Evolutionary conservation across 129 eudicot genomes (phyloP).

Genomic region (Chrysanthemum lavandulifolium): DNA sequence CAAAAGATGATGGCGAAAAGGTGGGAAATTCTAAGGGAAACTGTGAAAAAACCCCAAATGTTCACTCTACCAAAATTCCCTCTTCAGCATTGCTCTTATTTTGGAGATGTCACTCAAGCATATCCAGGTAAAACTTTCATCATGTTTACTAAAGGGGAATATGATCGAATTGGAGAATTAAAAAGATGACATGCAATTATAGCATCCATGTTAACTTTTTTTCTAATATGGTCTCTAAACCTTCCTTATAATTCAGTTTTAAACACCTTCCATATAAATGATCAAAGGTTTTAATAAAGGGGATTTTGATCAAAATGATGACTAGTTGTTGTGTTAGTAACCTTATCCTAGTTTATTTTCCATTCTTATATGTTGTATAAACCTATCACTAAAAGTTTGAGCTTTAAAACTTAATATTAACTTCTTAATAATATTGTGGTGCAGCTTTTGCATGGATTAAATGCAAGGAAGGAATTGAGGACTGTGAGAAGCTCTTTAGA

Average conservation of each 20-base stretch:
- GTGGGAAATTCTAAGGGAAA: slow-evolving; percentile 63
- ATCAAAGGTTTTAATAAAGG: no score
- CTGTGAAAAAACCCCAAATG: slow-evolving; percentile 27
- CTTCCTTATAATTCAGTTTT: no score
- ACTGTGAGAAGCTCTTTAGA: slow-evolving; percentile 53
- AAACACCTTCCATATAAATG: no score
- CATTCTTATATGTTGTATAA: no score
- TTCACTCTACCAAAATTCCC: slow-evolving; percentile 58
- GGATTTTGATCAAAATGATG: neutral
- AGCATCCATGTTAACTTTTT: no score
- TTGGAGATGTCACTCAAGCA: slow-evolving; percentile 36
- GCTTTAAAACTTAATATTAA: neutral
- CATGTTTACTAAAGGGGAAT: no score
- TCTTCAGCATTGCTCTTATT: slow-evolving; percentile 52
- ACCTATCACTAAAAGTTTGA: neutral
- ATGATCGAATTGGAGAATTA: no score
- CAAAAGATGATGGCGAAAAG: slow-evolving; percentile 50
- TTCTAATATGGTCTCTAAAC: no score
- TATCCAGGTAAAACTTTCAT: neutral
- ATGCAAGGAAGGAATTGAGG: slow-evolving; percentile 46
- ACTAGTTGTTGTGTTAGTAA: no score
- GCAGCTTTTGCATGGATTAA: slow-evolving; percentile 96
- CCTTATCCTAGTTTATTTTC: no score
- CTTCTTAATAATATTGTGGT: neutral
- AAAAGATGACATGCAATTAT: no score